Evolutionary conservation across 371 early-diverging fungal genomes (phyloP).

Genomic region (Mortierella sp.): DNA sequence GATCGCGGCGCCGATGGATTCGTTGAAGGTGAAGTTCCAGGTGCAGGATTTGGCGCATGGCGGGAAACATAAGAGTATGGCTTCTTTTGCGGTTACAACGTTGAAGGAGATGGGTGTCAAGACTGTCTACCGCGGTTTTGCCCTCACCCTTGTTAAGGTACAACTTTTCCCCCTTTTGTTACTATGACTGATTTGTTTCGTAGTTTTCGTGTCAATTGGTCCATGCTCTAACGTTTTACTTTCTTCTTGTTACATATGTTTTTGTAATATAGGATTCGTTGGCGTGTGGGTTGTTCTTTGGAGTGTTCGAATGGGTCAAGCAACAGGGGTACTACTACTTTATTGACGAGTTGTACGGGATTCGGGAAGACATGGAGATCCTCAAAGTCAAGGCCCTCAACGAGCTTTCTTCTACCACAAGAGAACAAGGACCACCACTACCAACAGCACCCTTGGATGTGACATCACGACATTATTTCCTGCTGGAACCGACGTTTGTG

Average conservation of each 20-base stretch:
- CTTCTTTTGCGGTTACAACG: conserved; percentile 74
- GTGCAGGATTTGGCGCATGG: conserved; percentile 77
- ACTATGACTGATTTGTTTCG: background rate
- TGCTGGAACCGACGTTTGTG: conserved; percentile 77
- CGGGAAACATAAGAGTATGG: conserved; percentile 81
- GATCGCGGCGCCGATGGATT: conserved; percentile 83
- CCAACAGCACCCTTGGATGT: conserved; percentile 10
- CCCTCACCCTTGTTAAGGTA: conserved; percentile 76
- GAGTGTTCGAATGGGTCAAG: conserved; percentile 83
- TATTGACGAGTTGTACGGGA: conserved; percentile 69
- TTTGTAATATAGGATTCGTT: conserved; percentile 68
- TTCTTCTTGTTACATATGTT: background rate
- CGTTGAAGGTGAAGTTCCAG: conserved; percentile 81
- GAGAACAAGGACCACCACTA: background rate
- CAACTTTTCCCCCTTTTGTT: background rate
- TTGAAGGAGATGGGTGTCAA: conserved; percentile 72
- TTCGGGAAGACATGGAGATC: conserved; percentile 62
- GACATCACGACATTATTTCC: conserved; percentile 61
- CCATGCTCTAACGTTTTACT: background rate
- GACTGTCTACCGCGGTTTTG: conserved; percentile 80
- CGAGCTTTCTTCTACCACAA: conserved; percentile 17
- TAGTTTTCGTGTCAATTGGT: background rate
- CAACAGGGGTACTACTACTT: conserved; percentile 76
- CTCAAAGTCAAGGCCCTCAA: conserved; percentile 41
- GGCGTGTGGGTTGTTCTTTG: conserved; percentile 84